phyloP scores from a whole-genome alignment of 176 grass and related monocot species.

The barley (Hordeum vulgare) region MorexV3_pseudomolecules_assembly NC_058520.1:536496310-536496809 shows the following conservation, averaged over 20 bases:
- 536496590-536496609: conserved; percentile 70
- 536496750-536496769: conserved; percentile 29
- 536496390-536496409: neutral
- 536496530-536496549: conserved; percentile 52
- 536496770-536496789: conserved; percentile 80
- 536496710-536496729: conserved; percentile 81
- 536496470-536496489: neutral
- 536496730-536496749: conserved; percentile 70
- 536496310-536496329: neutral
- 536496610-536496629: conserved; percentile 82
- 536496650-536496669: conserved; percentile 77
- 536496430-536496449: neutral
- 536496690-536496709: conserved; percentile 65
- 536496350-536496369: conserved; percentile 12
- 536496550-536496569: conserved; percentile 43
- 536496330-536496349: neutral
- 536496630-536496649: conserved; percentile 74
- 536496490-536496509: neutral
- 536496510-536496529: conserved; percentile 26
- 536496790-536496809: conserved; percentile 37
- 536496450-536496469: neutral
- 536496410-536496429: neutral
- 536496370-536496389: neutral
- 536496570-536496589: conserved; percentile 51
- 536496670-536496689: conserved; percentile 79